Percentiles rank a stretch among this genome's conserved stretches.
Evolutionary conservation across 2,329 filamentous ascomycete genomes (phyloP).

Genomic region (Xylariales sp.): DNA sequence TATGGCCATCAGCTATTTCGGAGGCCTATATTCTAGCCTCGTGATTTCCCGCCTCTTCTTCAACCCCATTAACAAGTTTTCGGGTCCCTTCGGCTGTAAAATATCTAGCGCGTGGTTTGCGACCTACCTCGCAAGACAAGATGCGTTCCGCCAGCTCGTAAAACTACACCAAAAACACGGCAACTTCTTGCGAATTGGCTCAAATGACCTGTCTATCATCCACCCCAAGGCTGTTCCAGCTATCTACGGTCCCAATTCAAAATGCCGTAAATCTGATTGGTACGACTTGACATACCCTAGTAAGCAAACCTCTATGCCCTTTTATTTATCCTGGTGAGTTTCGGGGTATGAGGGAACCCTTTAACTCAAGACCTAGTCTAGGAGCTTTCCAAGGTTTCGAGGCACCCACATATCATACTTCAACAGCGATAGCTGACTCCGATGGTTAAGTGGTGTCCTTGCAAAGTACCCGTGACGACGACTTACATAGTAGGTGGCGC

Average conservation of each 20-base stretch:
- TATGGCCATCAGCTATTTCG: slow-evolving; percentile 18
- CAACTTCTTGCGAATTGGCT: slow-evolving; percentile 30
- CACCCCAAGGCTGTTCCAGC: slow-evolving; percentile 35
- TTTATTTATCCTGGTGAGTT: neutral
- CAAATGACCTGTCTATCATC: slow-evolving; percentile 32
- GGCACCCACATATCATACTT: neutral
- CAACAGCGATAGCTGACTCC: neutral
- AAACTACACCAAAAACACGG: slow-evolving; percentile 33
- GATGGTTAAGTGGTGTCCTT: slow-evolving; percentile 18
- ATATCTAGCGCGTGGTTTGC: slow-evolving; percentile 32
- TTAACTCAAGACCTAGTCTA: neutral
- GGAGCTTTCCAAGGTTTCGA: neutral
- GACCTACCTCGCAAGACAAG: slow-evolving; percentile 17
- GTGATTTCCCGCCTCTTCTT: slow-evolving; percentile 31
- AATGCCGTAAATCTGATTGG: slow-evolving; percentile 31
- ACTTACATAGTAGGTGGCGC: slow-evolving; percentile 28
- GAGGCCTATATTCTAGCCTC: slow-evolving; percentile 29
- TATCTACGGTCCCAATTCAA: slow-evolving; percentile 27
- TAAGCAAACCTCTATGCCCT: neutral
- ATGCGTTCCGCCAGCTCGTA: slow-evolving; percentile 23
- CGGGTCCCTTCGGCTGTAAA: slow-evolving; percentile 30
- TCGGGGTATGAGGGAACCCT: too few relatives aligned
- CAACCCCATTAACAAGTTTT: slow-evolving; percentile 30
- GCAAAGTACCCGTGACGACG: slow-evolving; percentile 29
- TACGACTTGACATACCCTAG: slow-evolving; percentile 33